Conservation (phyloP, 2,329 filamentous ascomycete genomes). For the Biscogniauxia mediterranea region DNA sequence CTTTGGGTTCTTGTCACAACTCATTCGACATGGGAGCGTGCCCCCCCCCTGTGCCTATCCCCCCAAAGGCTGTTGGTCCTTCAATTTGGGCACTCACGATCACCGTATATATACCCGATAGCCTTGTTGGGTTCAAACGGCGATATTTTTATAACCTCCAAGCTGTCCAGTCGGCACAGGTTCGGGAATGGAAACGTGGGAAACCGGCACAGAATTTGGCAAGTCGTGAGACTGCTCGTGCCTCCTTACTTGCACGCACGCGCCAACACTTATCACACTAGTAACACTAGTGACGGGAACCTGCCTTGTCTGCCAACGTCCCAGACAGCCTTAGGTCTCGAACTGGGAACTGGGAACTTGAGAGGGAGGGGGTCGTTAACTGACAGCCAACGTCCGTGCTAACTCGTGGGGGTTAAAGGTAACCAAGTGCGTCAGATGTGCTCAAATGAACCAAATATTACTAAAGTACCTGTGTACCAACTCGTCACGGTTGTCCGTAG, state of each 20-base stretch:
- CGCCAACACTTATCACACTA: conserved; percentile 11
- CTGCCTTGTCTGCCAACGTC: conserved; percentile 1
- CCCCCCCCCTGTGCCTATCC: not conserved
- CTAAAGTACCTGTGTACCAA: not conserved
- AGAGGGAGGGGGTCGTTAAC: not conserved
- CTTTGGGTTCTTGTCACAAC: not conserved
- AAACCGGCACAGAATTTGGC: conserved; percentile 14
- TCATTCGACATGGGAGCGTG: not conserved
- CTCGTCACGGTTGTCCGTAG: not conserved
- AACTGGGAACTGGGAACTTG: conserved; percentile 4
- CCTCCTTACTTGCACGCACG: conserved; percentile 11
- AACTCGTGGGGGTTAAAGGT: conserved; percentile 6
- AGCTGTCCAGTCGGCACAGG: conserved; percentile 15
- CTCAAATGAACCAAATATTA: not conserved
- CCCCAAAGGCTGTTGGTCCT: not conserved
- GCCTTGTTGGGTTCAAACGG: conserved; percentile 5
- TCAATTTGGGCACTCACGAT: not conserved
- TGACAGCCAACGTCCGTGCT: conserved; percentile 11
- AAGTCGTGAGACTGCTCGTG: conserved; percentile 10
- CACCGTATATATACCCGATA: not conserved
- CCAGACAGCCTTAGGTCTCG: not conserved
- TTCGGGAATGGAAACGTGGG: conserved; percentile 4
- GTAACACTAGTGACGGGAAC: conserved; percentile 12
- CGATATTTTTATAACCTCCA: conserved; percentile 9
- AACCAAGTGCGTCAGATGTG: not conserved